These are phyloP conservation scores for Sordaria brevicollis DNA, from an alignment of 495 filamentous ascomycete genomes.

Conservation along the genomic window DNA sequence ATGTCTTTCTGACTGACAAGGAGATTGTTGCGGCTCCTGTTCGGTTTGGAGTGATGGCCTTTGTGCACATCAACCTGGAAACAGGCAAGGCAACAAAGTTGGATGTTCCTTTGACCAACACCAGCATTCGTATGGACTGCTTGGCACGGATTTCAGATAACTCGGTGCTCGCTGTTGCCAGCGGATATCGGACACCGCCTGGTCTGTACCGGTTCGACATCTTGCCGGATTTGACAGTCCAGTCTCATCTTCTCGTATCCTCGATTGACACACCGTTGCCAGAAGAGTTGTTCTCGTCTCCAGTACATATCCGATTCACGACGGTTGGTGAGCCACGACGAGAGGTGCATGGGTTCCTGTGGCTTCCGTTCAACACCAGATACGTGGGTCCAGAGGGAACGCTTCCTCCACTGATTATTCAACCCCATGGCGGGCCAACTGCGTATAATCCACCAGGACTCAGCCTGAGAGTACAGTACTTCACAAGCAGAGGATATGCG, in stretches of 20 bases:
- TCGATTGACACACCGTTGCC: slow-evolving; percentile 14
- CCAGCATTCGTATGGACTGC: slow-evolving; percentile 4
- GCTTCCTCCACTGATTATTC: slow-evolving; percentile 35
- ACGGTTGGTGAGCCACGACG: slow-evolving; percentile 13
- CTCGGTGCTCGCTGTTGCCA: slow-evolving; percentile 16
- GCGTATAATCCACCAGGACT: slow-evolving; percentile 20
- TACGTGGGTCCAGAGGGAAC: slow-evolving; percentile 17
- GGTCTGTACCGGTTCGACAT: slow-evolving; percentile 16
- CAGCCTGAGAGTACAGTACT: slow-evolving; percentile 35
- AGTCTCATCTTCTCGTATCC: slow-evolving; percentile 2
- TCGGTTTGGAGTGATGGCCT: slow-evolving; percentile 13
- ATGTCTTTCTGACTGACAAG: slow-evolving; percentile 25
- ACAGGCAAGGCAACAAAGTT: slow-evolving; percentile 6
- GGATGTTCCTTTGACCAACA: slow-evolving; percentile 4
- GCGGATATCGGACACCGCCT: slow-evolving; percentile 10
- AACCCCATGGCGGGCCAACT: slow-evolving; percentile 42
- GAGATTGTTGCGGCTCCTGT: slow-evolving; percentile 24
- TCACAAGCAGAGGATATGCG: slow-evolving; percentile 41
- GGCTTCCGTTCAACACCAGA: slow-evolving; percentile 33
- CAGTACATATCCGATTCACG: slow-evolving; percentile 26
- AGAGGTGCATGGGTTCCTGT: slow-evolving; percentile 32
- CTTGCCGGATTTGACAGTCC: slow-evolving; percentile 2
- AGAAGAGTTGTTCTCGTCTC: slow-evolving; percentile 18
- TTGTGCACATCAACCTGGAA: slow-evolving; percentile 21
- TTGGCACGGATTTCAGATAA: slow-evolving; percentile 12